Evolutionary conservation across 1,284 basidiomycete genomes (phyloP).

Genomic region (Trametes sp.): DNA sequence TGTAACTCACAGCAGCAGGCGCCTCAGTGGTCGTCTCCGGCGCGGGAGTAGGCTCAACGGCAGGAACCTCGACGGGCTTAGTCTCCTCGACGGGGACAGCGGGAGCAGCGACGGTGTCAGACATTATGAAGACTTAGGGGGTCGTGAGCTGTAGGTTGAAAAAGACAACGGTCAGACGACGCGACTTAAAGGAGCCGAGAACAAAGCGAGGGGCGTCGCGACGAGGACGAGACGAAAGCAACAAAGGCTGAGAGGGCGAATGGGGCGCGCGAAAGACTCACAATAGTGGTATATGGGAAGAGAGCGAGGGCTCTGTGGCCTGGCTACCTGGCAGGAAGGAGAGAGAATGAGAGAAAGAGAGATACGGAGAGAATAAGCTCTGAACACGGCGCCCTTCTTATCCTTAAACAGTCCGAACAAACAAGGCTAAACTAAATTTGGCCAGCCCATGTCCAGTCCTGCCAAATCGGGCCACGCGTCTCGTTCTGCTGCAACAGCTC

Average conservation of each 20-base stretch:
- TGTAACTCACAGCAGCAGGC: constrained; percentile 27
- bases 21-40: constrained; percentile 44
- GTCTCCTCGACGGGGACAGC: constrained; percentile 57
- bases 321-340: constrained; percentile 35
- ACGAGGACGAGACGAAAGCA: constrained; percentile 16
- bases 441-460: constrained; percentile 35
- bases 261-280: constrained; percentile 31
- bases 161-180: constrained; percentile 34
- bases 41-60: constrained; percentile 45
- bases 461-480: constrained; percentile 34
- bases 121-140: constrained; percentile 73
- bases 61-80: constrained; percentile 47
- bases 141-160: constrained; percentile 54
- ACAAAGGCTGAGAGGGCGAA: constrained; percentile 35
- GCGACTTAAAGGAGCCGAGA: constrained; percentile 18
- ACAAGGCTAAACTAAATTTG: constrained; percentile 47
- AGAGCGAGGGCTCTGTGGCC: constrained; percentile 38
- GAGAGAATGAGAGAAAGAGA: constrained; percentile 45
- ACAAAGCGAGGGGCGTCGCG: constrained; percentile 21
- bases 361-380: constrained; percentile 43
- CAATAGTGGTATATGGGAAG: constrained; percentile 42
- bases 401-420: constrained; percentile 58
- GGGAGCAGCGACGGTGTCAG: constrained; percentile 62
- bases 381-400: constrained; percentile 52
- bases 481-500: constrained; percentile 31